Evolutionary conservation across 768 basidiomycete species (phyloP), one percentile per base, ranked within the genome.

Genomic region (Podaxis rugospora): DNA sequence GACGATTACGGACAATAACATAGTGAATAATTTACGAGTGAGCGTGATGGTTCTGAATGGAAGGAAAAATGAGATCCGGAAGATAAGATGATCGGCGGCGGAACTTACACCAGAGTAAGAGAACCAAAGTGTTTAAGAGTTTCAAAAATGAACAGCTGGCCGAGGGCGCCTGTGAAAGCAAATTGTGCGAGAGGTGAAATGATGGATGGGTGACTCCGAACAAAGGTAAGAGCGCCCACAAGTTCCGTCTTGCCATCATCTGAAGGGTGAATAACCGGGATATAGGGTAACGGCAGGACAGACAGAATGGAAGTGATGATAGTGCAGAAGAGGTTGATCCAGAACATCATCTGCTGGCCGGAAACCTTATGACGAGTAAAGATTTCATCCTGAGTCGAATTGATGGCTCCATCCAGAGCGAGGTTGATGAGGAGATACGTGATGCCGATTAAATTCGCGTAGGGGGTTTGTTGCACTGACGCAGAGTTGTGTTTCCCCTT

Each of bases 261-360:
- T 13, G 85, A 81, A 1, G 91, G 92, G 68, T 92, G 89, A 50
- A 92, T 79, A 42, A 95, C 86, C 16, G 94, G 90, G 57, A 95
- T 92, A 66, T 87, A 82, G 1, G 88, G 93, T 28, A 93, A 78
- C 2, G 88, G 93, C 51, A 93, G 80, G 5, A 89, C 70, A 27
- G 88, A 83, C 27, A 97, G 85, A 10, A 86, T 69, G 1, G 82
- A 77, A 21, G 91, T 88, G 59, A 93, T 71, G 39, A 88, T 63
- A 2, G 94, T 92, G 74, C 90, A 89, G 76, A 95, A 89, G 27
- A 90, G 66, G 70, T 95, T 96, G 74, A 99, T 96, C 86, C 87
- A 96, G 71, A 98, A 88, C 97, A 99, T 98, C 95, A 99, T 98
- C 70, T 99, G 97, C 73, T 97, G 95, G 6, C 97, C 97, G 2